These are phyloP conservation scores for Metarhizium robertsii DNA, from an alignment of 2,329 filamentous ascomycete genomes.

Conservation along the genomic window DNA sequence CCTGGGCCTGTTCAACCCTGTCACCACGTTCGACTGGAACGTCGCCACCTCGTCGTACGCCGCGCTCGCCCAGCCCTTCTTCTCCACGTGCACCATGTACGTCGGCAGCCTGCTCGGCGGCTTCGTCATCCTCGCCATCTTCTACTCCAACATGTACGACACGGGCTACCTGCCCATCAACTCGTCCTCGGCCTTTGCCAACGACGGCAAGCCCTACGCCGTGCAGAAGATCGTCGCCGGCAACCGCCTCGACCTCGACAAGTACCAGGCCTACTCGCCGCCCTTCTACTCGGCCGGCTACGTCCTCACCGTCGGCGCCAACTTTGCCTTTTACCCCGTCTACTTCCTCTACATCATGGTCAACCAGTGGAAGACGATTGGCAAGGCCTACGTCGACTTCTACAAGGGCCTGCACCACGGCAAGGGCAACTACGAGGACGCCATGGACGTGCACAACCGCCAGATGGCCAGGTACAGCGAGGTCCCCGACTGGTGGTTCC, in stretches of 20 bases:
- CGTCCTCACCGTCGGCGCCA: constrained; percentile 30
- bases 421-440: constrained; percentile 29
- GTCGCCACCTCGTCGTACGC: constrained; percentile 27
- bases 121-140: constrained; percentile 29
- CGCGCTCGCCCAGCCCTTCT: constrained; percentile 26
- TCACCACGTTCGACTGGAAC: constrained; percentile 32
- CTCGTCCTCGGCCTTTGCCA: constrained; percentile 31
- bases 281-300: constrained; percentile 34
- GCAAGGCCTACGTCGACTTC: constrained; percentile 27
- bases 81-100: constrained; percentile 29
- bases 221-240: constrained; percentile 24
- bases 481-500: constrained; percentile 38
- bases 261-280: constrained; percentile 33
- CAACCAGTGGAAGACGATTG: constrained; percentile 20
- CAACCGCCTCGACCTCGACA: constrained; percentile 26
- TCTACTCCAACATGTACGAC: constrained; percentile 33
- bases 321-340: constrained; percentile 34
- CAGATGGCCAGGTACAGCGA: constrained; percentile 32
- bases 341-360: constrained; percentile 33
- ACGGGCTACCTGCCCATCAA: constrained; percentile 38
- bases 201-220: constrained; percentile 28
- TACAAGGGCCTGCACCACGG: constrained; percentile 28
- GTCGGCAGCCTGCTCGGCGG: constrained; percentile 24
- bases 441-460: constrained; percentile 30
- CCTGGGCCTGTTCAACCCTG: constrained; percentile 25